Conservation (phyloP, 257 asterid genomes). For the Anisodus acutangulus region DNA sequence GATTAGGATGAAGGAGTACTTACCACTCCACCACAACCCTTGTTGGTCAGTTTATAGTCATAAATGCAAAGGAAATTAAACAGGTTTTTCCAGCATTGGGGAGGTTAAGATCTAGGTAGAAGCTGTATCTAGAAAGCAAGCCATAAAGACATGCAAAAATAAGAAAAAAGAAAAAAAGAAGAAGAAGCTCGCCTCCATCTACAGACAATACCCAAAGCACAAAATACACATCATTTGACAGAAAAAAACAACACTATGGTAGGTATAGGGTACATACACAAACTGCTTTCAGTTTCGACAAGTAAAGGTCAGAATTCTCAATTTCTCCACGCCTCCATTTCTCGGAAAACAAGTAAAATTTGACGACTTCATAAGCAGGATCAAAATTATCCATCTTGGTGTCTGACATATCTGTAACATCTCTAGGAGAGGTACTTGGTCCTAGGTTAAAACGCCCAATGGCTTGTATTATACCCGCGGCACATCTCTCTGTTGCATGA, state of each 20-base stretch:
- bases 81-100: background rate
- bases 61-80: background rate
- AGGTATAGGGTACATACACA: constrained; percentile 55
- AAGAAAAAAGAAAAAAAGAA: background rate
- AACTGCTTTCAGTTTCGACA: constrained; percentile 69
- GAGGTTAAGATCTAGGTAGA: background rate
- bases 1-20: too few relatives aligned
- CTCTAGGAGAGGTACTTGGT: constrained; percentile 78
- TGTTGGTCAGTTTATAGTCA: background rate
- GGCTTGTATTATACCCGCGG: constrained; percentile 94
- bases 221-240: background rate
- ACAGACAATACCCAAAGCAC: background rate
- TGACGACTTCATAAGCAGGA: constrained; percentile 87
- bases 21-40: too few relatives aligned
- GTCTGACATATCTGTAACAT: constrained; percentile 61
- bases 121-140: background rate
- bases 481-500: constrained; percentile 95
- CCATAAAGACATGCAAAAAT: background rate
- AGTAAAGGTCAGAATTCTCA: constrained; percentile 65
- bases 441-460: constrained; percentile 88
- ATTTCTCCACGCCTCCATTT: constrained; percentile 94
- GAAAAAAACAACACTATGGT: background rate
- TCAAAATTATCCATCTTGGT: constrained; percentile 61
- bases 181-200: background rate
- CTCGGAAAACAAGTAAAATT: constrained; percentile 72